Base-by-base conservation (phyloP, 2,329 filamentous ascomycete species). In the Xylaria sp. region DNA sequence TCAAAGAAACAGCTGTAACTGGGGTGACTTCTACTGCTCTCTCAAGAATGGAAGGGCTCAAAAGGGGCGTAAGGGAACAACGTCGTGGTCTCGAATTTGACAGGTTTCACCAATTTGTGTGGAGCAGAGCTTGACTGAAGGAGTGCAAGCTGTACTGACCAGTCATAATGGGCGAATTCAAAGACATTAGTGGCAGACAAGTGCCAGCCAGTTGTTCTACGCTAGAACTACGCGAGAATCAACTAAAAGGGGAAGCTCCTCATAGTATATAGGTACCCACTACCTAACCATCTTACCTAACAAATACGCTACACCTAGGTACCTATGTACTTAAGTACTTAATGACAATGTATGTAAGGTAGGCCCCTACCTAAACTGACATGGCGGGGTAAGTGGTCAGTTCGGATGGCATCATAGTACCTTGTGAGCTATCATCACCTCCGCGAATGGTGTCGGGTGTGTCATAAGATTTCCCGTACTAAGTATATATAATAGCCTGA, bases 51-150 rank as follows among this genome's bases (percentile, higher is more conserved):
- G 32, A 58, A 53, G 53, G 54, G 50, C 59, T 58, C 16, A 47
- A 59, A 64, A 67, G 63, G 32, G 63, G 53, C 21, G 21, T 40
- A 53, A 66, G 66, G 60, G 12, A 42, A 60, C 51, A 54, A 66
- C 73, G 73, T 72, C 59, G 73, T 72, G 72, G 71, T 72, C 71
- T 72, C 71, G 60, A 72, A 74, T 73, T 76, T 79, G 77, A 79
- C 78, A 79, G 73, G 76, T 79, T 79, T 76, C 78, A 76, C 73
- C 74, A 78, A 67, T 53, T 74, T 78, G 77, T 79, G 78, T 76
- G 76, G 77, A 73, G 71, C 60, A 69, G 18, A 63, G 58, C 50
- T 42, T 25, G 18, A 23, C 58, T 66, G 21, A 35, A 55, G 40
- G 47, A 40, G 54, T 29, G 37, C 47, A 40, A 23, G 47, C 21